Base-by-base conservation (phyloP, 1,284 basidiomycete species). In the Chiua sp. region DNA sequence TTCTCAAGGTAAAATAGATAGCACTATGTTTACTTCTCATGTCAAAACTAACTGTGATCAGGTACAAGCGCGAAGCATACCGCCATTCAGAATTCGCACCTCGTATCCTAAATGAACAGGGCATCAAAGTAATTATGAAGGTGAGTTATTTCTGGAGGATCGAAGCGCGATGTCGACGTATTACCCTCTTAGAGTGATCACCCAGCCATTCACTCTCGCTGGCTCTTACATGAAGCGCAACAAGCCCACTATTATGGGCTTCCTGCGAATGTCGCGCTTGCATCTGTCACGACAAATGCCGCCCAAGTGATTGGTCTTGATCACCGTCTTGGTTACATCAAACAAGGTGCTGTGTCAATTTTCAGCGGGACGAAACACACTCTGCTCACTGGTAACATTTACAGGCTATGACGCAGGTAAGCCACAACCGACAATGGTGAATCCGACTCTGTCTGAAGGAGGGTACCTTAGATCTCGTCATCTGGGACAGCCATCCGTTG, bases 401-500 rank as follows among this genome's bases (percentile, higher is more conserved):
- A 6, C 68, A 77, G 67, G 79, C 68, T 71, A 73, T 69, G 59
- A 73, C 73, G 65, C 69, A 70, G 75, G 74, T 60, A 54, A 62
- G 72, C 61, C 51, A 33, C 7, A 8, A 18, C 2, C 46, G 2
- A 15, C 16, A 1, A 18, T 26, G 37, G 12, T 50, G 2, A 44
- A 56, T 51, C 16, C 35, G 12, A 7, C 3, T 32, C 32, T 7
- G 56, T 51, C 42, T 61, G 28, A 60, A 42, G 37, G 18, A 20
- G 28, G 32, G 4, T 2, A 39, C 70, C 68, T 75, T 59, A 87
- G 91, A 96, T 73, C 66, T 96, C n/a, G 92, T 95, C 20, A 80
- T 96, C 6, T 96, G 94, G 94, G 92, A 96, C 66, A 89, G 86
- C 26, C 93, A 94, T 74, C 94, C 94, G 1, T 82, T 96, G 32